Evolutionary conservation across 768 basidiomycete genomes (phyloP), one percentile per base, ranked within the genome.

Genomic region (Rhodotorula paludigena): DNA sequence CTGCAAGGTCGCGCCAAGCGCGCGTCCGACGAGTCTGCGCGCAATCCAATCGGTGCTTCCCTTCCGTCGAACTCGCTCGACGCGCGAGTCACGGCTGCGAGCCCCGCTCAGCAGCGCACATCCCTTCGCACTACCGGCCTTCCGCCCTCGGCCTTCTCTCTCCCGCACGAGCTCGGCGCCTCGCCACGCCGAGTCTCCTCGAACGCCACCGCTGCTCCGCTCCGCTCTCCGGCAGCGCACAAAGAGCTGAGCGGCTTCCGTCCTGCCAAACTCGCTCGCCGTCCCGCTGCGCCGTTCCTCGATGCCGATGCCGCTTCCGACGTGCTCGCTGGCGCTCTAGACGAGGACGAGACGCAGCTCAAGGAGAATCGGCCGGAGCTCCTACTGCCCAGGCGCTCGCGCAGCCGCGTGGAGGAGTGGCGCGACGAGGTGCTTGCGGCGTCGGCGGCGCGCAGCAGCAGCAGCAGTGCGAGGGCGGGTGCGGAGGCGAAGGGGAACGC

Each of bases 401-500:
- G 36, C 16, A 23, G 28, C 21, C n/a, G 58, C 28, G 35, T 60
- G 18, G 58, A n/a, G 21, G 58, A 60, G 18, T 60, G 58, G 58
- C 18, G 47, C 8, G 38, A 60, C 1, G 28, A 25, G 16, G 38
- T 60, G 32, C 32, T 7, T 8, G 28, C 20, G 5, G 51, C 51
- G 32, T 9, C 42, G 42, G 16, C 9, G 42, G 42, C 16, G 42
- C 10, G 39, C 39, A 41, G 42, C 16, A 5, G 16, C 16, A 42
- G 16, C 16, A 15, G 42, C 39, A 41, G 39, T 10, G 58, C n/a
- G n/a, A n/a, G 11, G 3, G n/a, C 8, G 33, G 5, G 12, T 2
- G 23, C 15, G 16, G 18, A 11, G n/a, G 18, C 3, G n/a, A 35
- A 12, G 18, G 30, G 2, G n/a, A 32, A 33, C 18, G 10, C 21